Evolutionary conservation across 148 eudicot genomes (phyloP), one percentile per base, ranked within the genome.

Genomic region (Chenopodium suecicum): DNA sequence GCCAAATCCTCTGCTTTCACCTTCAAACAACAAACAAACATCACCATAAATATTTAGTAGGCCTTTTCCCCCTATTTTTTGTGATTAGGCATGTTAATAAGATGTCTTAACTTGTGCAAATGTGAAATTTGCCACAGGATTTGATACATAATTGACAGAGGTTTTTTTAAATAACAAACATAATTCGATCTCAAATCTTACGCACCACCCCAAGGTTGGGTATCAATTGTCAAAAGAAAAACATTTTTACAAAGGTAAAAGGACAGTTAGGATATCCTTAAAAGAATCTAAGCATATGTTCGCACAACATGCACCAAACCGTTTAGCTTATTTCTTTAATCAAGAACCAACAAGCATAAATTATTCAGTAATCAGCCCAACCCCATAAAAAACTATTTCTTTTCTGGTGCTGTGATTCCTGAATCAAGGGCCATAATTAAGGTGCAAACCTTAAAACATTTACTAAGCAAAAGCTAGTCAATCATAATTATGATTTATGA

Each of bases 1-100:
- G 79, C 83, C 89, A 95, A 81, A 82, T 95, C 98, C 78, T 95
- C 98, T 23, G 83, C 86, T 78, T 60, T 86, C 70, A 95, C 92
- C 82, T 88, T 81, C 74, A 81, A 80, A 70, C 70, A 76, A 80
- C 78, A 73, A 68, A 37, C 81, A 46, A 68, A 37, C 81, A 46
- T 54, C 54, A 37, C 8, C 73, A 47, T 14, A 8, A 76, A 60
- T 20, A 54, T 14, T 23, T 14, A 44, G 77, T 63, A 58, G 46
- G 20, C 81, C n/a, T 70, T 69, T 37, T 9, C 11, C 44, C 44
- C 44, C 44, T 0, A 41, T 4, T 46, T 17, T 50, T 50, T 50
- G 13, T 50, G 54, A 25, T 23, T 14, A 74, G 20, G 11, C 22
- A 60, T 58, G n/a, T 31, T 54, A 0, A 0, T 29, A 29, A 75